Evolutionary conservation across 2,329 filamentous ascomycete genomes (phyloP), one percentile per base, ranked within the genome.

Genomic region (Epichloe sylvatica): DNA sequence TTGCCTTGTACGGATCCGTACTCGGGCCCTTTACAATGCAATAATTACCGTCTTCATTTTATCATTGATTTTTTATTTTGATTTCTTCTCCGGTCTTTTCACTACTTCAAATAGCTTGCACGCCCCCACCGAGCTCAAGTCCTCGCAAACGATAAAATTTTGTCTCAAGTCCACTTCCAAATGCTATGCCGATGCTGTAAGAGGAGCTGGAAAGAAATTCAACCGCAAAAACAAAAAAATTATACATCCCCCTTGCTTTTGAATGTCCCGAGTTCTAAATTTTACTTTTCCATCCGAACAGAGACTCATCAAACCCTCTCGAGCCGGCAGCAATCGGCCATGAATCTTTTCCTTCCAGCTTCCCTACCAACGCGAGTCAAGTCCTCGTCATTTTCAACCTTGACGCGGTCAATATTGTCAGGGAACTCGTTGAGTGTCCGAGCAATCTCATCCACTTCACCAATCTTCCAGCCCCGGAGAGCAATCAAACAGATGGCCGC

Each of bases 391-490:
- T 59, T 59, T 5, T 62, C 60, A 0, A 60, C 54, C 51, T 60
- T 60, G n/a, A 64, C 60, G 2, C 56, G 57, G 43, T 62, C 60
- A 13, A 64, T 57, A 9, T 62, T 55, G 12, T 63, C 58, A 0
- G 59, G 56, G 25, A 56, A 56, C 30, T 65, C 58, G 34, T 64
- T 55, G 4, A 55, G 61, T 5, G 60, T 55, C 41, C 59, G 60
- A n/a, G 60, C 57, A 6, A 66, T 57, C 49, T 66, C 63, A 5
- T 57, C 52, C 5, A 64, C 55, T 47, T 67, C 62, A 1, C 59
- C 63, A 54, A 68, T 62, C 54, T 68, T 69, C 66, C 66, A 69
- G 0, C 65, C 66, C 5, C 66, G 58, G 15, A 69, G 52, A 5
- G 64, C 53, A 38, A 65, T 52, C 19, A 67, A 51, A 19, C 60